Conservation (phyloP, 2,329 filamentous ascomycete genomes). For the Phyllachora maydis region DNA sequence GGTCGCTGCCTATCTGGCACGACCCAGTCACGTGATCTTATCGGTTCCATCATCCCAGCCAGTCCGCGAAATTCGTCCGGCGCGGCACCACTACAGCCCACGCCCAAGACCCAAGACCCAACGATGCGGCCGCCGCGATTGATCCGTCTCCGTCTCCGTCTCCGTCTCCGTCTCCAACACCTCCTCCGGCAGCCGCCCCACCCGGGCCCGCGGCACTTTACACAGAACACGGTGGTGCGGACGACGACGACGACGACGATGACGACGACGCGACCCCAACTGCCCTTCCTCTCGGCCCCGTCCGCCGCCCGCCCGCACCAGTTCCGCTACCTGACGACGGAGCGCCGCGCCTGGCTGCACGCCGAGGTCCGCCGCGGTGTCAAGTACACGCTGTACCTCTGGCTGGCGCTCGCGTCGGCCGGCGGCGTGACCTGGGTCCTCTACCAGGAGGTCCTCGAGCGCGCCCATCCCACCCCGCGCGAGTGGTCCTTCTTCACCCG, state of each 20-base stretch:
- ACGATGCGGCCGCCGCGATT: too few relatives aligned
- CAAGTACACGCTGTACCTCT: slow-evolving; percentile 46
- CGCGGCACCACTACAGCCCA: too few relatives aligned
- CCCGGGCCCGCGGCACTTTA: slow-evolving; percentile 25
- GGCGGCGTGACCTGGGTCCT: slow-evolving; percentile 42
- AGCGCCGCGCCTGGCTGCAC: slow-evolving; percentile 48
- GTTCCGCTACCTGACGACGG: slow-evolving; percentile 59
- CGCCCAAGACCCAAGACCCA: too few relatives aligned
- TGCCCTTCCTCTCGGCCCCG: slow-evolving; percentile 29
- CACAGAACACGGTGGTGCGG: slow-evolving; percentile 28
- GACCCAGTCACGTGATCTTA: too few relatives aligned
- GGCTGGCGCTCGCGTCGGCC: slow-evolving; percentile 38
- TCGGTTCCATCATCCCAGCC: too few relatives aligned
- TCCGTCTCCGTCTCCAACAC: too few relatives aligned
- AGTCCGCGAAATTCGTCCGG: too few relatives aligned
- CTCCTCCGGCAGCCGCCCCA: too few relatives aligned
- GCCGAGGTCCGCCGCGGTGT: slow-evolving; percentile 49
- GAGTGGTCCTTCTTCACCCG: slow-evolving; percentile 63
- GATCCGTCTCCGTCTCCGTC: too few relatives aligned
- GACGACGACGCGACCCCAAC: slow-evolving; percentile 25
- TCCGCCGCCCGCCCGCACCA: slow-evolving; percentile 18
- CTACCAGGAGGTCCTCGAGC: slow-evolving; percentile 56
- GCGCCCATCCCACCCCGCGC: slow-evolving; percentile 56
- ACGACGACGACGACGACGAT: slow-evolving; percentile 8
- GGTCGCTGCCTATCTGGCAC: too few relatives aligned